These are phyloP conservation scores for Andalucia godoyi DNA, from an alignment of 78 protist genomes.

Conservation along the genomic window DNA sequence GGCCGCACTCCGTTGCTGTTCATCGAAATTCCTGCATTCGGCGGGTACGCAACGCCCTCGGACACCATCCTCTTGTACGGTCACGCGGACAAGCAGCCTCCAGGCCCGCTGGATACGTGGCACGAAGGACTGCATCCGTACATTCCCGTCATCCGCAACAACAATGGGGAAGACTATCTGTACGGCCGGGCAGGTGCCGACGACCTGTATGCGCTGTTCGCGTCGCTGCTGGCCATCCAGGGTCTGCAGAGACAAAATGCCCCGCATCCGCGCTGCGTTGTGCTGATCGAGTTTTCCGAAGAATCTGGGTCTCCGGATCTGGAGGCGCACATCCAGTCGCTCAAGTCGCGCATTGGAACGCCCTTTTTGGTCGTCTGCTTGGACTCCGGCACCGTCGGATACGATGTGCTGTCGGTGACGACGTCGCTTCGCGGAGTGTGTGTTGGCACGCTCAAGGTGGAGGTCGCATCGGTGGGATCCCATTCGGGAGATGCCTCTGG, in stretches of 20 bases:
- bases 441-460: constrained; percentile 39
- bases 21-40: constrained; percentile 13
- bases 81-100: constrained; percentile 84
- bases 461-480: constrained; percentile 48
- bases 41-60: neutral
- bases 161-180: constrained; percentile 22
- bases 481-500: constrained; percentile 72
- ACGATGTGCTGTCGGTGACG: constrained; percentile 58
- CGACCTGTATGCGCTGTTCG: constrained; percentile 76
- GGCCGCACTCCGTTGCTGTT: constrained; percentile 59
- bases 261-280: constrained; percentile 54
- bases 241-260: constrained; percentile 31
- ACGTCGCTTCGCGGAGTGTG: constrained; percentile 62
- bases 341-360: constrained; percentile 17
- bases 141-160: constrained; percentile 44
- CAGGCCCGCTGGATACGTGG: constrained; percentile 53
- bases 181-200: constrained; percentile 85
- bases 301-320: constrained; percentile 62
- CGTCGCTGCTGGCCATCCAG: constrained; percentile 46
- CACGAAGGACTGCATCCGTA: constrained; percentile 54
- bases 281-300: constrained; percentile 74
- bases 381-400: constrained; percentile 66
- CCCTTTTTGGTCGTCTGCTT: constrained; percentile 62
- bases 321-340: constrained; percentile 32
- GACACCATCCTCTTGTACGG: constrained; percentile 66